Evolutionary conservation across 192 early-diverging fungal species (phyloP).

Genomic region (Mortierella antarctica): DNA sequence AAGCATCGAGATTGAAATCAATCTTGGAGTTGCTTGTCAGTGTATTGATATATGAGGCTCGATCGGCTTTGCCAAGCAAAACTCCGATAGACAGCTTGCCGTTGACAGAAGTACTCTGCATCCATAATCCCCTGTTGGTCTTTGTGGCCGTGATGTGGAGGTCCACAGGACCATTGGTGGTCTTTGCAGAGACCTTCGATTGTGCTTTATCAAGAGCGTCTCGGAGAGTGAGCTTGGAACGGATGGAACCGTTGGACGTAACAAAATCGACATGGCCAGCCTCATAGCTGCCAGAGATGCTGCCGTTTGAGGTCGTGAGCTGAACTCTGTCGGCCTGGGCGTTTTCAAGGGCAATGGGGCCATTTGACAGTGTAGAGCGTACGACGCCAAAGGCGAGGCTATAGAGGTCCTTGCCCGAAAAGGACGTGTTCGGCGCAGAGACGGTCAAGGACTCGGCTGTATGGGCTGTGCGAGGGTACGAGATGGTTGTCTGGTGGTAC

Average conservation of each 20-base stretch:
- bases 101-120: conserved; percentile 19
- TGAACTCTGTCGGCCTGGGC: conserved; percentile 1
- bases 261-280: conserved; percentile 27
- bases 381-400: conserved; percentile 18
- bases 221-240: conserved; percentile 13
- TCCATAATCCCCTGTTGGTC: conserved; percentile 25
- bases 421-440: conserved; percentile 10
- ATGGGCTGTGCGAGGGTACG: conserved; percentile 10
- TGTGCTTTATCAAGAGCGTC: conserved; percentile 24
- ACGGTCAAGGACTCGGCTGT: conserved; percentile 12
- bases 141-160: conserved; percentile 16
- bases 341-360: conserved; percentile 1
- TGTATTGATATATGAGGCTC: conserved; percentile 13
- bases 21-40: conserved; percentile 14
- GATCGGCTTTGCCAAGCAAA: conserved; percentile 25
- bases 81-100: conserved; percentile 16
- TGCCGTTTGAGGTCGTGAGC: conserved; percentile 20
- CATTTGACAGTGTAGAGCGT: conserved; percentile 26
- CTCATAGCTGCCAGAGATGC: conserved; percentile 17
- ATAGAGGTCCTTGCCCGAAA: conserved; percentile 5
- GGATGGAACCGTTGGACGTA: conserved; percentile 26
- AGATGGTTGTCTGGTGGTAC: conserved; percentile 38
- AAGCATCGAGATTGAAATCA: conserved; percentile 26
- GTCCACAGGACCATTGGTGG: conserved; percentile 13
- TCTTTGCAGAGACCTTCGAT: conserved; percentile 5